Evolutionary conservation across 768 basidiomycete genomes (phyloP).

Genomic region (Leccinum fibrillosum): DNA sequence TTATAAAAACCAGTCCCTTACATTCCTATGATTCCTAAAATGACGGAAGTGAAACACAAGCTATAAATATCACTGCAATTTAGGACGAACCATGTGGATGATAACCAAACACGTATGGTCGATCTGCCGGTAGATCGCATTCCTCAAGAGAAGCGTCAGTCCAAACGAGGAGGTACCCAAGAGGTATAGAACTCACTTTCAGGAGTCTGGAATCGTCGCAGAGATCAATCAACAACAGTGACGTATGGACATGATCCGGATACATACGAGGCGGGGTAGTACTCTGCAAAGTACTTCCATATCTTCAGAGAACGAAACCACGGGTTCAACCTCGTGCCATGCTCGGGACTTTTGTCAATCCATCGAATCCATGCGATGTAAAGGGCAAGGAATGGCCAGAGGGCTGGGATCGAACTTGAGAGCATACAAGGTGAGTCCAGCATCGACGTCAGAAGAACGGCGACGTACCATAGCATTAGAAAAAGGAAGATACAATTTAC

Average conservation of each 20-base stretch:
- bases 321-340: constrained; percentile 63
- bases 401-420: constrained; percentile 75
- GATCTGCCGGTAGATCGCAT: constrained; percentile 84
- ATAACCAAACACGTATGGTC: constrained; percentile 96
- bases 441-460: not conserved
- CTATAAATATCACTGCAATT: not conserved
- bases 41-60: constrained; percentile 5
- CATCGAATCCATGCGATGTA: constrained; percentile 79
- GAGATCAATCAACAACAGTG: not conserved
- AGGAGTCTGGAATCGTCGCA: constrained; percentile 10
- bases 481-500: constrained; percentile 64
- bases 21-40: constrained; percentile 94
- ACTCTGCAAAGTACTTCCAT: constrained; percentile 91
- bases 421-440: not conserved
- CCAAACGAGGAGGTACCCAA: not conserved
- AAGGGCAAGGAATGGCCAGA: constrained; percentile 80
- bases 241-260: not conserved
- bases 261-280: constrained; percentile 86
- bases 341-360: constrained; percentile 74
- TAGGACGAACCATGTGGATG: constrained; percentile 84
- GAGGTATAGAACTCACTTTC: constrained; percentile 32
- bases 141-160: constrained; percentile 41
- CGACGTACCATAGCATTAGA: constrained; percentile 73
- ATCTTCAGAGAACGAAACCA: constrained; percentile 71
- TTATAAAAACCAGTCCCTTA: constrained; percentile 38